Conservation (phyloP, 805 yeast species). For the Candida montana region DNA sequence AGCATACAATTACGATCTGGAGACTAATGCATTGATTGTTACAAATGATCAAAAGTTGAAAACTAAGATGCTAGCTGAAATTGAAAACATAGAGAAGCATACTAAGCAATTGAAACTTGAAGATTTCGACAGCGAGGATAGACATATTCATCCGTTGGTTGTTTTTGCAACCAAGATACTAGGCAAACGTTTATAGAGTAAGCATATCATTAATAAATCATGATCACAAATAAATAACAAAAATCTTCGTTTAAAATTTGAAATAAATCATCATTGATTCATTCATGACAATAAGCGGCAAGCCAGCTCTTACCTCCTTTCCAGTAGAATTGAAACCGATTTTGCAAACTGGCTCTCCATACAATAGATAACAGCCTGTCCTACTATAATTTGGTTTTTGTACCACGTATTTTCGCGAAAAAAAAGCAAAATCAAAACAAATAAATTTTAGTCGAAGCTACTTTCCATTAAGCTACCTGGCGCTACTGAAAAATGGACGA, state of each 20-base stretch:
- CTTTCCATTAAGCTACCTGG: not conserved
- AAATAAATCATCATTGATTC: no score
- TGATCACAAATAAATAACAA: not conserved
- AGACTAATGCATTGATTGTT: conserved; percentile 75
- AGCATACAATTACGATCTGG: conserved; percentile 83
- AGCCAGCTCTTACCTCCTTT: no score
- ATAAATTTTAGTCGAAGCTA: no score
- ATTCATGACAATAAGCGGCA: no score
- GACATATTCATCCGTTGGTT: conserved; percentile 59
- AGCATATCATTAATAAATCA: not conserved
- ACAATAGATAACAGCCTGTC: no score
- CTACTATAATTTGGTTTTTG: no score
- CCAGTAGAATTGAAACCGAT: no score
- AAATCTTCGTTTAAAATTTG: no score
- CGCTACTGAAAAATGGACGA: conserved; percentile 19
- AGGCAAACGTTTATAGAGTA: conserved; percentile 50
- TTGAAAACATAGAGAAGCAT: conserved; percentile 50
- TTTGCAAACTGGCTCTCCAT: no score
- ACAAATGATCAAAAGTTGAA: conserved; percentile 64
- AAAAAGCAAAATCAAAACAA: no score
- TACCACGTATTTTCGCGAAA: no score
- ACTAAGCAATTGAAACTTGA: conserved; percentile 48
- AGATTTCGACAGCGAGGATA: conserved; percentile 60
- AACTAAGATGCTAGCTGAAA: conserved; percentile 52
- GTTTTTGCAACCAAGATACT: conserved; percentile 59